Evolutionary conservation across 2,329 filamentous ascomycete species (phyloP), one percentile per base, ranked within the genome.

Genomic region (Lachnellula occidentalis): DNA sequence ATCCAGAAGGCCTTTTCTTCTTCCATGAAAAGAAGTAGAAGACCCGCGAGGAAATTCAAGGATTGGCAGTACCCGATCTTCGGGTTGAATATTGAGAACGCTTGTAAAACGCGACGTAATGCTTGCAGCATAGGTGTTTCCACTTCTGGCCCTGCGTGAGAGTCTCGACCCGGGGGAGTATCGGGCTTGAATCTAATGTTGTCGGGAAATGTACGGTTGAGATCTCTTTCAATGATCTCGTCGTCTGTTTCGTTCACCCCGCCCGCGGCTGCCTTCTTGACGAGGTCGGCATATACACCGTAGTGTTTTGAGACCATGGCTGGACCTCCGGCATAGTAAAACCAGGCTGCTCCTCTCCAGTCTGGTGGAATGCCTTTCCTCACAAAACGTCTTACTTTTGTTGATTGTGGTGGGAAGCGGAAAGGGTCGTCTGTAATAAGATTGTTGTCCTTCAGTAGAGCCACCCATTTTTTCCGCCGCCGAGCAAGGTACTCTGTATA

Each of bases 271-370:
- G 88, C 83, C 57, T 76, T 74, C 56, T 81, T 77, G 53, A 79
- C 75, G 34, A 94, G 75, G 50, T 83, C 78, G 50, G 84, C 80
- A 68, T 96, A 97, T 15, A 92, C 74, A 1, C 89, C 89, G 5
- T 83, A 80, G 63, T 95, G 82, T 66, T 89, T 86, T 50, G 83
- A 81, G 56, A 96, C 71, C 61, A 90, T 87, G 45, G 85, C 83
- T 22, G 90, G 90, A 1, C 92, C 92, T 19, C 90, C 90, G 11
- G 91, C 90, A 69, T 96, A 97, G 74, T 88, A 96, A 71, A 95
- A 97, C 92, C 92, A 97, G 45, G 92, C 92, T 5, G 89, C 87
- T n/a, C 92, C 92, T 66, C 92, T 83, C 84, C 91, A 95, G 61
- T 96, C 90, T 0, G 92, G 90, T 3, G 92, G 92, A 48, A 96